A percentile compares a stretch with the other conserved stretches of the same genome.
Evolutionary conservation across 768 basidiomycete species (phyloP).

Genomic region (Mycena albidolilacea): DNA sequence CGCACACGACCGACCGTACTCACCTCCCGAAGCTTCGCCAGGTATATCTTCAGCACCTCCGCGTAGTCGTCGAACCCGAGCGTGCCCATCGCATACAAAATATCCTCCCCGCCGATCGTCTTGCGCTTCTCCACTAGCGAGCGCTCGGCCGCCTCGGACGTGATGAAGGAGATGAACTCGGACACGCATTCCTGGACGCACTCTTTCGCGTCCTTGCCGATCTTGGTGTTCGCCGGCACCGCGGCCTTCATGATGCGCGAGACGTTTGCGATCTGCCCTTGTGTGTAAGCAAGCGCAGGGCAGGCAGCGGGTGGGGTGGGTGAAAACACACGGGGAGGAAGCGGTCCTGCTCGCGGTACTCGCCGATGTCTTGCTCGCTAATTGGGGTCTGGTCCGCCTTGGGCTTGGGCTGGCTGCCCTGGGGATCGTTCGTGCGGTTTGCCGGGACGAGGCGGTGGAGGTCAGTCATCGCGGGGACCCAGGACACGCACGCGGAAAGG

Average conservation of each 20-base stretch:
- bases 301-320: constrained; percentile 10
- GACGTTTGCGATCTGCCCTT: constrained; percentile 92
- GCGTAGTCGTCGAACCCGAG: constrained; percentile 97
- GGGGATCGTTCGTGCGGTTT: not conserved
- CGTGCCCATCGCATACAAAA: constrained; percentile 92
- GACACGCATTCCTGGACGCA: constrained; percentile 98
- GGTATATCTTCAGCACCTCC: constrained; percentile 92
- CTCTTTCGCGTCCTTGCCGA: constrained; percentile 98
- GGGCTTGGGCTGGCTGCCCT: not conserved
- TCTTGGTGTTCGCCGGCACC: constrained; percentile 92
- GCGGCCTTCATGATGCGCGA: constrained; percentile 96
- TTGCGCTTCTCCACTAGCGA: constrained; percentile 96
- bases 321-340: constrained; percentile 84
- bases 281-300: constrained; percentile 10
- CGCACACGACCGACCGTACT: too few species aligned
- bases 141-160: constrained; percentile 96
- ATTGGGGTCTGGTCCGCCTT: not conserved
- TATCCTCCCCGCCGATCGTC: constrained; percentile 98
- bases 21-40: constrained; percentile 91
- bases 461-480: not conserved
- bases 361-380: constrained; percentile 93
- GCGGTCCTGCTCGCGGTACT: constrained; percentile 95
- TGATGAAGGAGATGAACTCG: constrained; percentile 99
- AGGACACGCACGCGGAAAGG: not conserved
- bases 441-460: not conserved